Base-by-base conservation (phyloP, 192 early-diverging fungal genomes). In the Podochytrium sp. region DNA sequence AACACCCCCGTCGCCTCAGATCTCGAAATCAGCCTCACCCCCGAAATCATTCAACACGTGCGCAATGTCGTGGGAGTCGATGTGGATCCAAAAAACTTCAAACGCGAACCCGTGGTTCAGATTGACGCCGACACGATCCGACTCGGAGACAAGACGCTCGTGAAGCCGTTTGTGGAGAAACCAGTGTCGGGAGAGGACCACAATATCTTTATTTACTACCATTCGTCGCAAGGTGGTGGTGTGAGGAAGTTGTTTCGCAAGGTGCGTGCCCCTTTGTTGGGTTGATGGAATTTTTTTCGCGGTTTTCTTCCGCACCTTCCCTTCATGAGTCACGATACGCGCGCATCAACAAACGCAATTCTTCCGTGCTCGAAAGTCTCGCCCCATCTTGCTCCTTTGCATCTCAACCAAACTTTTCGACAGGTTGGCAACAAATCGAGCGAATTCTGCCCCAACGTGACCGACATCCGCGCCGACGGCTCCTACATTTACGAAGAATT, bases 81-180 rank as follows among this genome's bases (percentile, higher is more conserved):
- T 41, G 38, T 83, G 1, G 32, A 41, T 20, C 34, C 40, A 34
- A 52, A 35, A 1, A n/a, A 50, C 6, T 27, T 42, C 14, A 30
- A 23, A 18, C 53, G 49, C 14, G 64, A 52, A 16, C 63, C 14
- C 2, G 66, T 70, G 2, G 39, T 35, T 4, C 59, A 80, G 67
- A 39, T 80, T 39, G 80, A 81, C 47, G 40, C 43, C 2, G 77
- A 79, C n/a, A 79, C 75, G 29, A 84, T 96, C 65, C 63, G 80
- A 25, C 82, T 96, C 14, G 91, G 92, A 5, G 82, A 85, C 30
- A 67, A 87, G 65, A 83, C 79, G 34, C 85, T 99, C 20, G 79
- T 76, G 73, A 99, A 99, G 78, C 95, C 97, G 18, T 99, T 97
- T 87, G 95, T 99, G 18, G 97, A 99, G 75, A 99, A 99, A 75